Percentiles rank a stretch among this genome's conserved stretches.
phyloP scores from a whole-genome alignment of 2,329 filamentous ascomycete species.

The Fusarium sp. region DNA sequence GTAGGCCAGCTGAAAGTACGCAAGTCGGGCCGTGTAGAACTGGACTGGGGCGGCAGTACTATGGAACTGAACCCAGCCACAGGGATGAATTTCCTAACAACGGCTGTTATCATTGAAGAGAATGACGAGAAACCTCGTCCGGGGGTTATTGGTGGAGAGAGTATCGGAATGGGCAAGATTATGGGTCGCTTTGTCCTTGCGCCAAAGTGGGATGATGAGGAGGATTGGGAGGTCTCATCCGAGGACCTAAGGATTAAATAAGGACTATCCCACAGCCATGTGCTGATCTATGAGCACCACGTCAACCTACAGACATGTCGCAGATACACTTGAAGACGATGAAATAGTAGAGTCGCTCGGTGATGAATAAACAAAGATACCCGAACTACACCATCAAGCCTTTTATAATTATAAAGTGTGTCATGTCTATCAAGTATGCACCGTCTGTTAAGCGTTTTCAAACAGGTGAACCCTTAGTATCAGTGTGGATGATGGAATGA shows the following conservation, averaged over 20 bases:
- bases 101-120: conserved; percentile 67
- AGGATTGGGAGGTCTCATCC: conserved; percentile 60
- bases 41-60: conserved; percentile 69
- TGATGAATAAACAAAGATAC: conserved; percentile 21
- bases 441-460: not conserved
- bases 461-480: not conserved
- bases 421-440: not conserved
- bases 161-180: conserved; percentile 70
- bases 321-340: not conserved
- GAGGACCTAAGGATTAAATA: conserved; percentile 45
- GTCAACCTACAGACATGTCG: not conserved
- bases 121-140: conserved; percentile 60
- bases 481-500: not conserved
- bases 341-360: not conserved
- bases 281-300: not conserved
- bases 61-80: conserved; percentile 62
- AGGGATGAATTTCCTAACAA: conserved; percentile 65
- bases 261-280: not conserved
- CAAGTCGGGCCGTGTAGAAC: conserved; percentile 68
- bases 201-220: conserved; percentile 66
- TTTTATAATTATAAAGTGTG: not conserved
- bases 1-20: conserved; percentile 69
- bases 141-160: conserved; percentile 57
- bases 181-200: conserved; percentile 69
- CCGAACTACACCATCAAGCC: conserved; percentile 1